A percentile compares a stretch with the other conserved stretches of the same genome.
Evolutionary conservation across 1,284 basidiomycete genomes (phyloP).

Genomic region (Chondrostereum purpureum): DNA sequence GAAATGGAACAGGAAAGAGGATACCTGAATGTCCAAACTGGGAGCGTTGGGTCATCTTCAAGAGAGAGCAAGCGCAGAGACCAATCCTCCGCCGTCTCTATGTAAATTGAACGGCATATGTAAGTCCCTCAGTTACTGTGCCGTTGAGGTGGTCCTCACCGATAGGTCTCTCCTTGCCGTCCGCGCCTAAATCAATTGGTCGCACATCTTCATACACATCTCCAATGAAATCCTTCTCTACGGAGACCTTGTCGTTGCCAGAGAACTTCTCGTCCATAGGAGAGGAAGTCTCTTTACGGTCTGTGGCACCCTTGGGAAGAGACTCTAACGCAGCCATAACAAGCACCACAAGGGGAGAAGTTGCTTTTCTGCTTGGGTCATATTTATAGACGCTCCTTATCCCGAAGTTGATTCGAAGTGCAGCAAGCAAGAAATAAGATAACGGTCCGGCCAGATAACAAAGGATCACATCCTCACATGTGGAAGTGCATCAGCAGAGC

Average conservation of each 20-base stretch:
- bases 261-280: slow-evolving; percentile 5
- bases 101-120: slow-evolving; percentile 1
- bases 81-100: slow-evolving; percentile 29
- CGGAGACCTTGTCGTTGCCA: slow-evolving; percentile 2
- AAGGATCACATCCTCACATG: too few species aligned
- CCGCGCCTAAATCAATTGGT: slow-evolving; percentile 29
- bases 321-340: too few species aligned
- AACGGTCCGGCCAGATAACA: too few species aligned
- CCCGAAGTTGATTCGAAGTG: too few species aligned
- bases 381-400: too few species aligned
- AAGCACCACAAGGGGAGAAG: too few species aligned
- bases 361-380: too few species aligned
- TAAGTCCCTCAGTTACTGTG: slow-evolving; percentile 6
- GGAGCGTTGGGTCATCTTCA: slow-evolving; percentile 42
- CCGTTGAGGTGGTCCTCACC: slow-evolving; percentile 18
- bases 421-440: too few species aligned
- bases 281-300: too few species aligned
- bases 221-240: slow-evolving; percentile 10
- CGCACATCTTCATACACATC: slow-evolving; percentile 30
- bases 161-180: slow-evolving; percentile 34
- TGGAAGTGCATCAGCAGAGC: too few species aligned
- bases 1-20: background rate
- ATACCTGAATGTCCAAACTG: slow-evolving; percentile 24
- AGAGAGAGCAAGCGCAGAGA: slow-evolving; percentile 29
- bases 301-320: too few species aligned